Percentiles rank a stretch among this genome's conserved stretches.
Conservation (phyloP, 352 stramenopile genomes). For the Pythium grandisporangium region DNA sequence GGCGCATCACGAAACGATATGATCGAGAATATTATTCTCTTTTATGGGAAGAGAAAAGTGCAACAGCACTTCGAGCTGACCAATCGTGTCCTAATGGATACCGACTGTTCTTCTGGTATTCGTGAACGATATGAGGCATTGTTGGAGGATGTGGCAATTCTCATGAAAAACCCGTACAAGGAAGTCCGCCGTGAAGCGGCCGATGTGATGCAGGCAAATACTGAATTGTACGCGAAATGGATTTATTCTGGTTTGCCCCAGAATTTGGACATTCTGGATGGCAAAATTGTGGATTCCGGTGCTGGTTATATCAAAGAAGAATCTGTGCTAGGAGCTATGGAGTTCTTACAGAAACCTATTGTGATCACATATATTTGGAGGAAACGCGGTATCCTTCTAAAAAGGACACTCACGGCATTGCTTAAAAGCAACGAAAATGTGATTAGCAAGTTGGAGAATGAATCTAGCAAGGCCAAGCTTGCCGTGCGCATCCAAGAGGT, state of each 20-base stretch:
- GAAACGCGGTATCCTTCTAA: constrained; percentile 21
- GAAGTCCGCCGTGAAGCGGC: constrained; percentile 28
- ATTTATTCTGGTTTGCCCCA: constrained; percentile 26
- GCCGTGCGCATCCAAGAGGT: constrained; percentile 41
- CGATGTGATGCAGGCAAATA: constrained; percentile 37
- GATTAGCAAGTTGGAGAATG: constrained; percentile 38
- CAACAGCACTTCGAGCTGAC: constrained; percentile 57
- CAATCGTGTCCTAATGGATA: constrained; percentile 21
- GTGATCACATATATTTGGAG: constrained; percentile 41
- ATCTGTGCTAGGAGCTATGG: constrained; percentile 18
- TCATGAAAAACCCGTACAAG: constrained; percentile 53
- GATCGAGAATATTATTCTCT: constrained; percentile 54
- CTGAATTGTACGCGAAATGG: constrained; percentile 46
- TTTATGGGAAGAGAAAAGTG: constrained; percentile 46
- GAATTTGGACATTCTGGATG: constrained; percentile 38
- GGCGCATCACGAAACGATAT: constrained; percentile 58
- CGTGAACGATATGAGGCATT: constrained; percentile 30
- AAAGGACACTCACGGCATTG: constrained; percentile 28
- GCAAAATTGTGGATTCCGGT: constrained; percentile 9
- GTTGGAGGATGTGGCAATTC: constrained; percentile 29
- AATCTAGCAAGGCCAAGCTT: constrained; percentile 49
- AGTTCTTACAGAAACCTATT: constrained; percentile 27
- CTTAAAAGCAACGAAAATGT: constrained; percentile 37
- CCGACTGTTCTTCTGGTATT: background rate
- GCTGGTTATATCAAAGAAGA: constrained; percentile 31